Evolutionary conservation across 2,329 filamentous ascomycete genomes (phyloP).

Genomic region (Aspergillus oerlinghausenensis): DNA sequence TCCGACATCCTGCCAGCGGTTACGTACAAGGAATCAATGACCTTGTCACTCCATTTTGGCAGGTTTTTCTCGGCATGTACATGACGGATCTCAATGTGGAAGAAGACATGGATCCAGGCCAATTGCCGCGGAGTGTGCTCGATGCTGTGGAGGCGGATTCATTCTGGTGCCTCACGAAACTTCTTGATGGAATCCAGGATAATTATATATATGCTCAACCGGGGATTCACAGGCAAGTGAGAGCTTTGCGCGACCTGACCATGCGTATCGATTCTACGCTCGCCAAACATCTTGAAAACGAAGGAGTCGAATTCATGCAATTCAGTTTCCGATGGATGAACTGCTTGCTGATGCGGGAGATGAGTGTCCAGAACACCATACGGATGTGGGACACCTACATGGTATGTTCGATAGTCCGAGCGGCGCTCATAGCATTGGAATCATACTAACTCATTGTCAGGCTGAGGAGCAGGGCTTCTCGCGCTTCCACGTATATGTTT

Average conservation of each 20-base stretch:
- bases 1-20: slow-evolving; percentile 91
- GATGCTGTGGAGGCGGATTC: slow-evolving; percentile 97
- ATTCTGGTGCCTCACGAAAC: slow-evolving; percentile 96
- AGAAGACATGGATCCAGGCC: slow-evolving; percentile 92
- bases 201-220: slow-evolving; percentile 98
- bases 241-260: slow-evolving; percentile 82
- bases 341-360: slow-evolving; percentile 93
- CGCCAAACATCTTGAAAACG: slow-evolving; percentile 81
- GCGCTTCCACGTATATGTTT: slow-evolving; percentile 96
- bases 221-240: slow-evolving; percentile 90
- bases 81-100: slow-evolving; percentile 92
- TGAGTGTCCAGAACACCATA: slow-evolving; percentile 93
- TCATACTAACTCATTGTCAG: slow-evolving; percentile 45
- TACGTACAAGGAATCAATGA: slow-evolving; percentile 99
- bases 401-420: slow-evolving; percentile 46
- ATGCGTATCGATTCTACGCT: slow-evolving; percentile 79
- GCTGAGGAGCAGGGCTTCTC: slow-evolving; percentile 98
- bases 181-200: slow-evolving; percentile 97
- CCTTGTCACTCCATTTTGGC: slow-evolving; percentile 94
- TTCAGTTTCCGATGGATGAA: slow-evolving; percentile 99
- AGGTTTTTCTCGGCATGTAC: slow-evolving; percentile 91
- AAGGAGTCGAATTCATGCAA: slow-evolving; percentile 97
- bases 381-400: slow-evolving; percentile 99
- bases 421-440: background rate
- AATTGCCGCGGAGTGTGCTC: slow-evolving; percentile 81